Evolutionary conservation across 192 early-diverging fungal genomes (phyloP), one percentile per base, ranked within the genome.

Genomic region (Pecoramyces ruminantium): DNA sequence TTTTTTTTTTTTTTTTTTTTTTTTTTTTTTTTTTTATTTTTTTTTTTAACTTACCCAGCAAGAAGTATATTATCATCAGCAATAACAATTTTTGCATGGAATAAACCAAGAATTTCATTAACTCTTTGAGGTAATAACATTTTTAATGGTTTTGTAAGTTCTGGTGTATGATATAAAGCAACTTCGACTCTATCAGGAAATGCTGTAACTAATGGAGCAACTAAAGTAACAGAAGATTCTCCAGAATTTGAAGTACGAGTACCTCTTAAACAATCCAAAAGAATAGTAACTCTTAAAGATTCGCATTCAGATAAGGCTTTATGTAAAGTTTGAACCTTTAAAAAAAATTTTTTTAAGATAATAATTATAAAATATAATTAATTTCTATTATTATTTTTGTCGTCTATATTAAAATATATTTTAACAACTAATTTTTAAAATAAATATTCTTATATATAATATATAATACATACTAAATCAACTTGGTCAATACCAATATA

Each of bases 1-100:
- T n/a, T n/a, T n/a, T n/a, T n/a, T n/a, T n/a, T n/a, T n/a, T n/a
- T n/a, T n/a, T n/a, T n/a, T n/a, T n/a, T n/a, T n/a, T n/a, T n/a
- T n/a, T n/a, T n/a, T n/a, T n/a, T n/a, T n/a, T n/a, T n/a, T n/a
- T n/a, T n/a, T n/a, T n/a, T n/a, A n/a, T n/a, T n/a, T n/a, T n/a
- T n/a, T n/a, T n/a, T n/a, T n/a, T n/a, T n/a, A n/a, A n/a, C n/a
- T 25, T 34, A 34, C 17, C 28, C 13, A 27, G 30, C 79, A 15
- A 81, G 34, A 83, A 38, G 8, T 3, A 94, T 85, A 27, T 88
- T 84, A 82, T 97, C 90, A 84, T 99, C 97, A 85, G 96, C 95
- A 4, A 93, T 86, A 84, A 96, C 98, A 13, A 91, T 87, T 84
- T 99, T 99, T 81, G 97, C 92, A 83, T 99, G 98, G 90, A 95